Evolutionary conservation across 257 asterid species (phyloP).

Genomic region (Leptodermis oblonga): DNA sequence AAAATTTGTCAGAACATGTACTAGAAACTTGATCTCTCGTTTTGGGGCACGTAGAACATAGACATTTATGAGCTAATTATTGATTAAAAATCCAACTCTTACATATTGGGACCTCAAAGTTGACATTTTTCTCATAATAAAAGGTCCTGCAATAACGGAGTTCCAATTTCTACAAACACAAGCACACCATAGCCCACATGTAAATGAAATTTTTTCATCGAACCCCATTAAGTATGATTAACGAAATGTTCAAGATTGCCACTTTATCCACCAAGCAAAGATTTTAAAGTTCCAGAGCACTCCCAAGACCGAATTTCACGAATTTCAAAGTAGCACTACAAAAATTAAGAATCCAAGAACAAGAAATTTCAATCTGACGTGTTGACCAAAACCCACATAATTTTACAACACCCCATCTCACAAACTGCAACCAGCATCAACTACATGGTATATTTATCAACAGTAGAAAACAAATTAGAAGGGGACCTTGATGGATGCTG

Average conservation of each 20-base stretch:
- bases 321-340: background rate
- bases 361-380: background rate
- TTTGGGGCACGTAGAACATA: background rate
- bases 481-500: slow-evolving; percentile 84
- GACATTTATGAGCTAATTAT: background rate
- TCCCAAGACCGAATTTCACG: background rate
- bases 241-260: background rate
- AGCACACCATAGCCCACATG: background rate
- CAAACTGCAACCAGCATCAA: background rate
- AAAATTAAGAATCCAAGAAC: background rate
- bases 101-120: background rate
- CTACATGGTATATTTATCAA: background rate
- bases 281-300: background rate
- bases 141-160: background rate
- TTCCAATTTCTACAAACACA: background rate
- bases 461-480: background rate
- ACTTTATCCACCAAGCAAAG: background rate
- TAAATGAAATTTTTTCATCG: background rate
- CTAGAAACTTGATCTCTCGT: background rate
- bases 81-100: background rate
- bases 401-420: background rate
- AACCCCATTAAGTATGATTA: background rate
- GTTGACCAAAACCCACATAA: background rate
- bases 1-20: background rate
- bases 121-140: background rate